phyloP scores from a whole-genome alignment of 129 eudicot genomes.

The Flaveria trinervia region DNA sequence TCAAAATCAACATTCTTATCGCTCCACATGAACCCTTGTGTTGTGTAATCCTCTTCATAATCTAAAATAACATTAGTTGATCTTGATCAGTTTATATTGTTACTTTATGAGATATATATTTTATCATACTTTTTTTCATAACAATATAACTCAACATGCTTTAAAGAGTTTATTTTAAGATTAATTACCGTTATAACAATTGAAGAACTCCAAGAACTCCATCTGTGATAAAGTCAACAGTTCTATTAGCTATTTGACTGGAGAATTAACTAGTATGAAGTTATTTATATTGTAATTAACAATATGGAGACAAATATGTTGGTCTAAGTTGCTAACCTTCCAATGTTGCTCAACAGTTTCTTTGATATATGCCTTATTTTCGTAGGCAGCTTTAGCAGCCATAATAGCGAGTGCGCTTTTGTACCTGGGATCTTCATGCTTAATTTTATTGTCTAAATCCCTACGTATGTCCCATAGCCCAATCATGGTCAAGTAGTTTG shows the following conservation, averaged over 20 bases:
- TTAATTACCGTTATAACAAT: neutral
- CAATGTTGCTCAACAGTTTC: conserved; percentile 49
- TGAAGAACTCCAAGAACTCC: conserved; percentile 6
- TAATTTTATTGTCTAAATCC: conserved; percentile 45
- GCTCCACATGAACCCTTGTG: conserved; percentile 60
- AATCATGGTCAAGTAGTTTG: conserved; percentile 28
- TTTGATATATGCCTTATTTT: conserved; percentile 48
- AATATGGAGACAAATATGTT: neutral
- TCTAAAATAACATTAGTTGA: conserved; percentile 28
- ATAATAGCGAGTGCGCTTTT: conserved; percentile 48
- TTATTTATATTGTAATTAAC: neutral
- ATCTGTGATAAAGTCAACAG: neutral
- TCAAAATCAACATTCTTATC: conserved; percentile 36
- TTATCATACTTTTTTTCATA: too few species aligned
- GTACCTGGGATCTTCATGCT: conserved; percentile 53
- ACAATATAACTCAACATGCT: neutral
- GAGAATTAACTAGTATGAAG: neutral
- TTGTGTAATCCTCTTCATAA: conserved; percentile 40
- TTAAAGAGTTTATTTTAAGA: too few species aligned
- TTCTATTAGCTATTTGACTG: neutral
- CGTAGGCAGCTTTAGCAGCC: conserved; percentile 76
- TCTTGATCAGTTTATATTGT: neutral
- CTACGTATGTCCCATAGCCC: conserved; percentile 43
- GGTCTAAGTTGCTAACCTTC: conserved; percentile 46
- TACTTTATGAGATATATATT: neutral